Base-by-base conservation (phyloP, 768 basidiomycete genomes). In the Leccinum obscurum region DNA sequence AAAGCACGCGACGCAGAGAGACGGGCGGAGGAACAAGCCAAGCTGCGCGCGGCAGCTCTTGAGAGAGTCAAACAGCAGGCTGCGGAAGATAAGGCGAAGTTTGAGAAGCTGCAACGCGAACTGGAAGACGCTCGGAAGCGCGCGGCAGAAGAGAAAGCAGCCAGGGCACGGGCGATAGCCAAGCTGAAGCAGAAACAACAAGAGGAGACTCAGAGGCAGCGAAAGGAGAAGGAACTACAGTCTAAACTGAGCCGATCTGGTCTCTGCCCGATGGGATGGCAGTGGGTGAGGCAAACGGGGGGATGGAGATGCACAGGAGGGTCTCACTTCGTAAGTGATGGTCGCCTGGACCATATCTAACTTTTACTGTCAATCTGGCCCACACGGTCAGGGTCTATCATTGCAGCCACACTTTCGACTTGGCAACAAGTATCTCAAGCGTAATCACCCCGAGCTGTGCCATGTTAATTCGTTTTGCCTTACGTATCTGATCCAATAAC, bases 221-320 rank as follows among this genome's bases (percentile, higher is more conserved):
- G 24, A 11, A 60, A 64, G 37, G 68, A 77, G 53, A 57, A 64
- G 2, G 61, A 66, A 17, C 76, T 72, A 4, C 86, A 81, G 69
- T 60, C 56, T 34, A 80, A 73, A 55, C 63, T 85, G 15, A 71
- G 77, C 1, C 26, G 56, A 1, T 80, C 86, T 75, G 86, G 87
- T 0, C 68, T 80, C 2, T 88, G 87, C 62, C 66, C 68, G 3
- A 70, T 62, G 22, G 83, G 83, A 1, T 85, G 63, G 58, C 64
- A 20, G 9, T 85, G 83, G 84, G 76, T 79, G 53, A 74, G 68
- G 52, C 73, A 77, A 55, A 3, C 11, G 0, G 62, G 54, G 5
- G 82, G 81, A 3, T 85, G 81, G 70, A 67, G 81, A 13, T 84
- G 83, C 62, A 66, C 73, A 2, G 83, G 78, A 2, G 82, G 83